Evolutionary conservation across 805 yeast species (phyloP), one percentile per base, ranked within the genome.

Genomic region (Lipomyces japonicus): DNA sequence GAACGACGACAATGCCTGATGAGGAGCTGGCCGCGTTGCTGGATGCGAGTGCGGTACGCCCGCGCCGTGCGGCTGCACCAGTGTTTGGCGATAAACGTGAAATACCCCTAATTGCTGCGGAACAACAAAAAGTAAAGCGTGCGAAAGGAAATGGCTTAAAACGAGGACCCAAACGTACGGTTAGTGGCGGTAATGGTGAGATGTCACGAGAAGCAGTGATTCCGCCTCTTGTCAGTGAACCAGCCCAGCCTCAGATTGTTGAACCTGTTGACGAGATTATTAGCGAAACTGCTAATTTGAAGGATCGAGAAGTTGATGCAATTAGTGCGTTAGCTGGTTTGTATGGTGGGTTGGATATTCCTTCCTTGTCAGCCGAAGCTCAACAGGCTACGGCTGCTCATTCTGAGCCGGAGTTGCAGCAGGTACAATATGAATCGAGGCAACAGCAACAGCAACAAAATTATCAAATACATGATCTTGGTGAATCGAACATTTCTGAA

Each of bases 41-140:
- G 9, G 58, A 53, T 28, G 37, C 44, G 4, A 47, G 53, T n/a
- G 32, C 46, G 12, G n/a, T 39, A 7, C 38, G 61, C 14, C 60
- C 61, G 4, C 50, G 58, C n/a, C 46, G 55, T 42, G 66, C 53
- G 53, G 62, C 46, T 37, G 62, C 62, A 5, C 62, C 63, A 3
- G 50, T 46, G 43, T 58, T 54, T 48, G 63, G 62, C 14, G 55
- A 46, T 26, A 40, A 46, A 40, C 44, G 40, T 21, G 50, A 39
- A 3, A 38, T 38, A 28, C 26, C 28, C 26, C 31, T 16, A 39
- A 43, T 30, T 12, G 36, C 28, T 10, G 30, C 26, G 16, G 41
- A 31, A n/a, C 50, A 34, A 30, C 44, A 43, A 19, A 47, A 47
- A 44, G 42, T 39, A 22, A 51, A 48, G 39, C 42, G 50, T 3